Conservation (phyloP, 768 basidiomycete genomes). For the Paxillus involutus region DNA sequence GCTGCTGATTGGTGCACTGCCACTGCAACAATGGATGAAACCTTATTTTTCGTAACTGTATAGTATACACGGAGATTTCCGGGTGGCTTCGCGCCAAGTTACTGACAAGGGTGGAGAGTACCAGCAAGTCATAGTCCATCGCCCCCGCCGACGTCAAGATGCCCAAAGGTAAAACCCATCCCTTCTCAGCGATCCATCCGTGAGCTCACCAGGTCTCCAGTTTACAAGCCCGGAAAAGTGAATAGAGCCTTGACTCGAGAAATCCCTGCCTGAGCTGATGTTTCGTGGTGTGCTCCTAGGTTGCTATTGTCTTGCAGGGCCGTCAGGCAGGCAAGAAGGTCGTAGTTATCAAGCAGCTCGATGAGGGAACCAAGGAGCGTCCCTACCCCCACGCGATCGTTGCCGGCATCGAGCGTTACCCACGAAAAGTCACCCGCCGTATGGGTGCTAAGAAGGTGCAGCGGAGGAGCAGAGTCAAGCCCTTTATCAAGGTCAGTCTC, state of each 20-base stretch:
- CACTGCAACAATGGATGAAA: background rate
- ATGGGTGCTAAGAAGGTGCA: slow-evolving; percentile 97
- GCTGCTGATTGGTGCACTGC: background rate
- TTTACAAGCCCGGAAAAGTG: slow-evolving; percentile 96
- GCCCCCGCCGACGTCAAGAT: slow-evolving; percentile 39
- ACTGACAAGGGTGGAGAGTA: slow-evolving; percentile 5
- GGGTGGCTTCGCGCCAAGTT: slow-evolving; percentile 32
- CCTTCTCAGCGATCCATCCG: background rate
- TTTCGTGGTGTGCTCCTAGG: slow-evolving; percentile 42
- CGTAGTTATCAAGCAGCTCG: slow-evolving; percentile 95
- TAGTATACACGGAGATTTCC: slow-evolving; percentile 31
- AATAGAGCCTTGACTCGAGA: slow-evolving; percentile 1
- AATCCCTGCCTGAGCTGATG: slow-evolving; percentile 1
- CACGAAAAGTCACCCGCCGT: slow-evolving; percentile 93
- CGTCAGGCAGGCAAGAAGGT: slow-evolving; percentile 99
- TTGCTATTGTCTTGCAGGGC: slow-evolving; percentile 96
- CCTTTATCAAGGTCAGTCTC: slow-evolving; percentile 91
- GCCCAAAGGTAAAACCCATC: slow-evolving; percentile 37
- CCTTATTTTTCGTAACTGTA: slow-evolving; percentile 20
- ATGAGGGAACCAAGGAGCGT: slow-evolving; percentile 95
- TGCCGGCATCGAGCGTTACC: slow-evolving; percentile 98
- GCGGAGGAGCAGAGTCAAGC: slow-evolving; percentile 95
- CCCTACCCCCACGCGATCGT: slow-evolving; percentile 98
- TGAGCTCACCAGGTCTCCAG: slow-evolving; percentile 39
- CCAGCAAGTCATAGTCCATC: slow-evolving; percentile 24